Evolutionary conservation across 1,284 basidiomycete species (phyloP).

Genomic region (Leccinum fuscescens): DNA sequence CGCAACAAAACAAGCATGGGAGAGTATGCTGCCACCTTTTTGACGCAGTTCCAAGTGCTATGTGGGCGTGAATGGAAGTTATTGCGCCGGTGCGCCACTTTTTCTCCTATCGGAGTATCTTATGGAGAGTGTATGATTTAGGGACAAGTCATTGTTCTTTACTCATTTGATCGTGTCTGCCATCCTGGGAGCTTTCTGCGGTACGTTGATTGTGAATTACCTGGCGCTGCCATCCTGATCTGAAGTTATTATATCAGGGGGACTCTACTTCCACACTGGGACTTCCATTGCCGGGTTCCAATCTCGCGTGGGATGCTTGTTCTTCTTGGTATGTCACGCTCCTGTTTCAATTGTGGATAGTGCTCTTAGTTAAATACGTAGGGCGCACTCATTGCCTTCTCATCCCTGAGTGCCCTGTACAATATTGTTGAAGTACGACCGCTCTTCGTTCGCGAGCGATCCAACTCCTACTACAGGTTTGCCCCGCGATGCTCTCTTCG

Average conservation of each 20-base stretch:
- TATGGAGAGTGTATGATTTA: constrained; percentile 24
- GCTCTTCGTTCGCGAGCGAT: constrained; percentile 84
- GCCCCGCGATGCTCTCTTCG: constrained; percentile 8
- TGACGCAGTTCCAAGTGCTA: constrained; percentile 83
- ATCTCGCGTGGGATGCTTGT: constrained; percentile 84
- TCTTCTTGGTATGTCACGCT: constrained; percentile 74
- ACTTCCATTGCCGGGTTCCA: constrained; percentile 88
- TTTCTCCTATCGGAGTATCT: not conserved
- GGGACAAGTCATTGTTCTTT: constrained; percentile 80
- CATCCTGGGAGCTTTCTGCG: constrained; percentile 78
- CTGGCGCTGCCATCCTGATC: not conserved
- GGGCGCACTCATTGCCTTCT: constrained; percentile 86
- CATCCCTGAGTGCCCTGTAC: constrained; percentile 81
- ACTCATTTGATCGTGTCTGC: constrained; percentile 71
- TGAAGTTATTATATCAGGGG: constrained; percentile 47
- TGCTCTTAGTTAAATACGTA: constrained; percentile 28
- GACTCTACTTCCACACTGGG: constrained; percentile 79
- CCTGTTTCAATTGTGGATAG: not conserved
- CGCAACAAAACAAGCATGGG: constrained; percentile 13
- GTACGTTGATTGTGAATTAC: constrained; percentile 37
- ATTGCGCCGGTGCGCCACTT: constrained; percentile 54
- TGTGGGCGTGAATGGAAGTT: constrained; percentile 82
- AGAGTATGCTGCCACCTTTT: constrained; percentile 69
- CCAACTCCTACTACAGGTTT: constrained; percentile 75
- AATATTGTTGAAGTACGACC: constrained; percentile 80